Evolutionary conservation across 768 basidiomycete species (phyloP), one percentile per base, ranked within the genome.

Genomic region (Mycena metata): DNA sequence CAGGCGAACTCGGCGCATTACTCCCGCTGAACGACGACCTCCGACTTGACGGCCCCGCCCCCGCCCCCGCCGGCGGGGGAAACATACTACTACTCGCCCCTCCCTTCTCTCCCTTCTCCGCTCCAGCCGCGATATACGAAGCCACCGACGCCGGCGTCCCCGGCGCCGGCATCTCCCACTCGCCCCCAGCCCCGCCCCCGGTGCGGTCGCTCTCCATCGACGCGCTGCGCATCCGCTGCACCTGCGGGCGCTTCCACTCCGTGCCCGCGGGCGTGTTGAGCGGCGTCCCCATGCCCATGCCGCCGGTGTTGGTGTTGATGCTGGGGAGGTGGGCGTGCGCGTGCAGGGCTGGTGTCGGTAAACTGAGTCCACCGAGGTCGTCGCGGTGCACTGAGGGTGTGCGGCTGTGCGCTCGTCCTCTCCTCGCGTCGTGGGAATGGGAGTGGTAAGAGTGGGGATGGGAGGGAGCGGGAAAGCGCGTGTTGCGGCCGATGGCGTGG

Each of bases 401-500:
- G 51, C 67, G 67, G 66, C 56, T 71, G 66, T 60, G 66, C 17
- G 90, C 92, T 8, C 92, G 91, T 90, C 57, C 84, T 86, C 42
- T 1, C 0, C 36, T 36, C 7, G 21, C 35, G 72, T 92, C 92
- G n/a, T 84, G 84, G 3, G 30, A 3, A 6, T 30, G 30, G 3
- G 30, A 30, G 6, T 30, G 30, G 3, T 3, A 30, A 30, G 30
- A 30, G 71, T 90, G 84, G 11, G 51, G 5, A 71, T 90, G 84
- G 11, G 51, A 10, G 23, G 33, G 35, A n/a, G 19, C 26, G 36
- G 89, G 79, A 84, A 96, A 89, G 60, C 91, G 88, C 15, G 90
- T 87, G 76, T 97, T 97, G 80, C 93, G 94, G 30, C 95, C 95
- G 9, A 98, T 87, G 2, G 96, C 93, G 72, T 98, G 94, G 10